These are phyloP conservation scores for Crithidia fasciculata DNA, from an alignment of 208 protist genomes.

Conservation along the genomic window DNA sequence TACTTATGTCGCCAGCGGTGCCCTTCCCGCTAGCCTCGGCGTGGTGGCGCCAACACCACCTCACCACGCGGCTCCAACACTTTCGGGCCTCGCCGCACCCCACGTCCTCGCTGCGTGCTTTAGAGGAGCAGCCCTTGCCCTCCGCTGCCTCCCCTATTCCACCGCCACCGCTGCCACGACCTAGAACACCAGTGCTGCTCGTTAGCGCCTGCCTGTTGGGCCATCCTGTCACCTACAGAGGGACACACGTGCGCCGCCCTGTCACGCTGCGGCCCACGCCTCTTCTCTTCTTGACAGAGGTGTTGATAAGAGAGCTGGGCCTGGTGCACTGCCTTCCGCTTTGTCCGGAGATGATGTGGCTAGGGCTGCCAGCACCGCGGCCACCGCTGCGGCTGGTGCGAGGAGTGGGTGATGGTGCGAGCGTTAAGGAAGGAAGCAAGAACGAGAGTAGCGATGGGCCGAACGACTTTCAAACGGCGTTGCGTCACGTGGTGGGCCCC, in stretches of 20 bases:
- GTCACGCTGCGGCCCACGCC: conserved; percentile 21
- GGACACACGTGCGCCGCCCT: neutral
- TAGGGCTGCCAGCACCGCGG: conserved; percentile 64
- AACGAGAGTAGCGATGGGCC: too few species aligned
- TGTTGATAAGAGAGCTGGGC: conserved; percentile 38
- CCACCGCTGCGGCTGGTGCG: conserved; percentile 51
- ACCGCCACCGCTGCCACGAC: neutral
- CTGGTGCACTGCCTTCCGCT: conserved; percentile 54
- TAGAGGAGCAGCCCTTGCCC: too few species aligned
- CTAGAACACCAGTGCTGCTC: conserved; percentile 42
- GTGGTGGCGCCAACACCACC: conserved; percentile 29
- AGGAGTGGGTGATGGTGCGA: neutral
- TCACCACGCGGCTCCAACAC: conserved; percentile 7
- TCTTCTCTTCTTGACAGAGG: conserved; percentile 50
- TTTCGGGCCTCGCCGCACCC: conserved; percentile 29
- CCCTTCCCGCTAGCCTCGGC: conserved; percentile 8
- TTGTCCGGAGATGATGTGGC: conserved; percentile 82
- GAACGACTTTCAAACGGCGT: too few species aligned
- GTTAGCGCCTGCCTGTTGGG: conserved; percentile 77
- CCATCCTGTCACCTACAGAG: conserved; percentile 64
- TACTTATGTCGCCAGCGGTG: neutral
- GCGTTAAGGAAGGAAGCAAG: neutral
- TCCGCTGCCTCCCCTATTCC: neutral
- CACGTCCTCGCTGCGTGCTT: conserved; percentile 9
- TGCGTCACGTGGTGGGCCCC: too few species aligned